phyloP scores from a whole-genome alignment of 768 basidiomycete species.

The Phlebiopsis gigantea region DNA sequence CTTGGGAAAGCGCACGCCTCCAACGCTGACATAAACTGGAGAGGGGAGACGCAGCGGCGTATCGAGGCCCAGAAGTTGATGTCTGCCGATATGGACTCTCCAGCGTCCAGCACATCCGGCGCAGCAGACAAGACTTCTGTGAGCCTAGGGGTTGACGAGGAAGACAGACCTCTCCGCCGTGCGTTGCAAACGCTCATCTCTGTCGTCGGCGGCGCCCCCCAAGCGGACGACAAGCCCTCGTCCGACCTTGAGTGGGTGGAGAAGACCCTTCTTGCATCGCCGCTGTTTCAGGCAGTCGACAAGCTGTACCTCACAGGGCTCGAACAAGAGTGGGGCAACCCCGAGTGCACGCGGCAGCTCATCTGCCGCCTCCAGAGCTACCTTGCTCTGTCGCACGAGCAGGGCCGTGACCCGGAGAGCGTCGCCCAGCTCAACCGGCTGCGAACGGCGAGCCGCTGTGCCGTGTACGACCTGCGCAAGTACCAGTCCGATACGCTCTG shows the following conservation, averaged over 20 bases:
- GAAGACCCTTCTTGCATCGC: slow-evolving; percentile 33
- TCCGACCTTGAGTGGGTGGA: slow-evolving; percentile 43
- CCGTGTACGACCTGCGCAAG: slow-evolving; percentile 61
- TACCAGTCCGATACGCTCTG: slow-evolving; percentile 46
- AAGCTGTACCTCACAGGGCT: not conserved
- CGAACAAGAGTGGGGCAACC: not conserved
- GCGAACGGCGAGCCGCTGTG: slow-evolving; percentile 47
- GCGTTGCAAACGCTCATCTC: slow-evolving; percentile 38
- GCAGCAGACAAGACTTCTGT: slow-evolving; percentile 5
- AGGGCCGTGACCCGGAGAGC: slow-evolving; percentile 19
- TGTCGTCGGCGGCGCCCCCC: slow-evolving; percentile 14
- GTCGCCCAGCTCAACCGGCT: slow-evolving; percentile 24
- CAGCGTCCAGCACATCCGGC: slow-evolving; percentile 8
- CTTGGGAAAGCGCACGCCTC: slow-evolving; percentile 7
- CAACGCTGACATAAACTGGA: slow-evolving; percentile 27
- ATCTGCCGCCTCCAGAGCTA: slow-evolving; percentile 44
- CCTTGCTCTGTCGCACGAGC: slow-evolving; percentile 40
- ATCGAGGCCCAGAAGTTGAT: slow-evolving; percentile 35
- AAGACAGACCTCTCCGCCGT: slow-evolving; percentile 10
- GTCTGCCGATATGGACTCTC: not conserved
- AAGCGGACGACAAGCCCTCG: slow-evolving; percentile 23
- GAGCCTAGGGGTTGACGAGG: not conserved
- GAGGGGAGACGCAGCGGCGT: slow-evolving; percentile 33
- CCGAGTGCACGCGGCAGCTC: slow-evolving; percentile 25
- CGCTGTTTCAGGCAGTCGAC: slow-evolving; percentile 7